A percentile compares a stretch with the other conserved stretches of the same genome.
Evolutionary conservation across 2,329 filamentous ascomycete genomes (phyloP).

Genomic region (Xylariomycetidae sp.): DNA sequence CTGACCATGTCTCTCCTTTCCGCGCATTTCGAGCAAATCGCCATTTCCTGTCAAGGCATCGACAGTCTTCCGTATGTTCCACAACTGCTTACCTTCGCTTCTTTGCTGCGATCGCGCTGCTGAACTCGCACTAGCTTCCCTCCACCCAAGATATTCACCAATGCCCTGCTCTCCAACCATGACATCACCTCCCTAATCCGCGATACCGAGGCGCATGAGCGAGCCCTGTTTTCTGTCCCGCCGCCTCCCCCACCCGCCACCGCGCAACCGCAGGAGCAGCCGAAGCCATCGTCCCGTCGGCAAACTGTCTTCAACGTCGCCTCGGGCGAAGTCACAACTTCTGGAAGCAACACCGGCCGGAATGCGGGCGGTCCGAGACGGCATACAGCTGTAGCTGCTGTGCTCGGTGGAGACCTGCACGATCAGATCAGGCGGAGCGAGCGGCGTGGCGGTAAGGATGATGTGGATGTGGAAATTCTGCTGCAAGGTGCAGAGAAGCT

Average conservation of each 20-base stretch:
- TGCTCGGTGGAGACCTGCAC: slow-evolving; percentile 83
- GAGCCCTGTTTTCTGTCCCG: slow-evolving; percentile 89
- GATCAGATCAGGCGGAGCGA: slow-evolving; percentile 63
- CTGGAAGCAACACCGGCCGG: slow-evolving; percentile 40
- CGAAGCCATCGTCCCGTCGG: slow-evolving; percentile 41
- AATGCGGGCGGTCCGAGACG: slow-evolving; percentile 52
- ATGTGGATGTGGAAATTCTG: slow-evolving; percentile 82
- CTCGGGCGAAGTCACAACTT: slow-evolving; percentile 56
- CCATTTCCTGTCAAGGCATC: slow-evolving; percentile 71
- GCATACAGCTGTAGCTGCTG: slow-evolving; percentile 83
- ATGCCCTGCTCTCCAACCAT: slow-evolving; percentile 79
- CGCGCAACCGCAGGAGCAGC: slow-evolving; percentile 42
- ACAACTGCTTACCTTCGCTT: too few species aligned
- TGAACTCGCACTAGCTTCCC: slow-evolving; percentile 62
- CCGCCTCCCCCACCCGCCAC: slow-evolving; percentile 52
- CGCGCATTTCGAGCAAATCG: slow-evolving; percentile 72
- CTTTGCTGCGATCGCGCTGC: too few species aligned
- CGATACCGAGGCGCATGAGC: slow-evolving; percentile 91
- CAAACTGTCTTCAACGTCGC: slow-evolving; percentile 65
- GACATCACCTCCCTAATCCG: slow-evolving; percentile 94
- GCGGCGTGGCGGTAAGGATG: slow-evolving; percentile 53
- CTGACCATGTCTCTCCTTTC: slow-evolving; percentile 62
- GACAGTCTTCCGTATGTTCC: slow-evolving; percentile 68
- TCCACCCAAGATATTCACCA: slow-evolving; percentile 90
- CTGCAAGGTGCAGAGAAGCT: slow-evolving; percentile 86